Base-by-base conservation (phyloP, 2,329 filamentous ascomycete species). In the Calonectria multiphialidica region DNA sequence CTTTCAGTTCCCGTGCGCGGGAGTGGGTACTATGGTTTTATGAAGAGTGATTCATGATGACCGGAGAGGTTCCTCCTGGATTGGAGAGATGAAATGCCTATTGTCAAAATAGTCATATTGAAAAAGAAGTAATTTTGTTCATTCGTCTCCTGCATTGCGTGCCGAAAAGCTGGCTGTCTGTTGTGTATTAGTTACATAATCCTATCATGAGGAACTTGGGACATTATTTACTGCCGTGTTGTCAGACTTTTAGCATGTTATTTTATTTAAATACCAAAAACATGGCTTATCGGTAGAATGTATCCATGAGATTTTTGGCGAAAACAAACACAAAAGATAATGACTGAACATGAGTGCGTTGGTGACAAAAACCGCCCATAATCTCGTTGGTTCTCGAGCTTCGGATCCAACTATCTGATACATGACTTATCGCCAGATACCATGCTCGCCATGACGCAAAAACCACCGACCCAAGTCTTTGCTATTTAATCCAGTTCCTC, bases 401-500 rank as follows among this genome's bases (percentile, higher is more conserved):
- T 23, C 2, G 35, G 10, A 23, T 8, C 30, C 28, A 35, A 33
- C 10, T 28, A 55, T 6, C 33, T 37, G 35, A 37, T 37, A 12
- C 35, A 10, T 25, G 8, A 21, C 21, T 21, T 57, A 10, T 12
- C n/a, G n/a, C 3, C n/a, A 57, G 44, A 33, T 66, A 35, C 8
- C 16, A 15, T 13, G 25, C 5, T 62, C 10, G 6, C 2, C 9
- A 23, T 16, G 9, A 4, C 35, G 18, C n/a, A 37, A 28, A 35
- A n/a, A 33, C 9, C 10, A 35, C n/a, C n/a, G 44, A 15, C 47
- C 9, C 5, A 9, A 23, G 2, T 10, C 18, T 7, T 59, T 40
- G 25, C 10, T 13, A 3, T 16, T 77, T 40, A 80, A 45, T 87
- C 85, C 68, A 86, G 71, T 66, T 87, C 85, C 49, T 86, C 85